Base-by-base conservation (phyloP, 202 grass and related monocot genomes). In the Alloteropsis angusta region DNA sequence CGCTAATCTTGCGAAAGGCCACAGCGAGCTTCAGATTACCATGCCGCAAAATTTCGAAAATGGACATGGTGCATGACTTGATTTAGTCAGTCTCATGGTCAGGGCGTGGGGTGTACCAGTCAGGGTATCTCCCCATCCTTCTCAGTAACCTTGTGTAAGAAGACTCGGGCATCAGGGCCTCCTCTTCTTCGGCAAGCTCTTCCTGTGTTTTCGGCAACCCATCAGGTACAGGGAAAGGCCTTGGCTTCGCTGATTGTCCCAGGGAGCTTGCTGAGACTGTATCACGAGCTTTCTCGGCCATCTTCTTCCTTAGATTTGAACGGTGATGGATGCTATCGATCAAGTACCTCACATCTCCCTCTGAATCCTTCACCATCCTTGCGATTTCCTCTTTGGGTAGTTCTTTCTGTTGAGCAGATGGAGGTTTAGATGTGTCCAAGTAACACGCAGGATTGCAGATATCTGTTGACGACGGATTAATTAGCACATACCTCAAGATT, bases 181-280 rank as follows among this genome's bases (percentile, higher is more conserved):
- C 79, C 21, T 88, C 87, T 74, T 92, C 91, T 50, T 97, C 95
- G 0, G 88, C 81, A 1, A 98, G 82, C 60, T 98, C 95, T 72
- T 98, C 81, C 16, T 73, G 78, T 0, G 91, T 90, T 61, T 93
- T 91, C 2, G 94, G 91, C 43, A 97, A 48, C 22, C 89, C 88
- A 3, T 94, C 95, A 11, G 92, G 92, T 21, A 98, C 55, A 2
- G 85, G 95, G 72, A 73, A 92, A 39, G 76, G 81, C 8, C 78
- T 92, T 68, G 76, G 60, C 22, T 65, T 84, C 16, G 58, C 19
- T 23, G 70, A 34, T 67, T 85, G 71, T 18, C 50, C 42, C 10
- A 9, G 34, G 6, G 87, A 81, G 73, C 32, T 56, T 39, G 59
- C 67, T 63, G 60, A 46, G 5, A 53, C 22, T 12, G 60, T 65